Conservation (phyloP, 306 rosid species). For the Inga laurina region DNA sequence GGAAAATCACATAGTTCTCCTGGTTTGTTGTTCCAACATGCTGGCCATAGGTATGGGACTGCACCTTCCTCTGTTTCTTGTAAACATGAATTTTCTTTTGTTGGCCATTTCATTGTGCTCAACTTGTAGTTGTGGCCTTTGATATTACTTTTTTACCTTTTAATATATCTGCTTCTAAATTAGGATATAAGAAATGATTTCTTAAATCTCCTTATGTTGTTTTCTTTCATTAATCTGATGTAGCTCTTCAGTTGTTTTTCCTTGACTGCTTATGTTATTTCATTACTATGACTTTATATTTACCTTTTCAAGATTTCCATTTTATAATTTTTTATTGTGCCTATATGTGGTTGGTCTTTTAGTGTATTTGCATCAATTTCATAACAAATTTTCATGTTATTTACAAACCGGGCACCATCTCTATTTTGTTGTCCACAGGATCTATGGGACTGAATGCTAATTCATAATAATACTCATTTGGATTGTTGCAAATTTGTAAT, state of each 20-base stretch:
- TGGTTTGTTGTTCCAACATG: constrained; percentile 97
- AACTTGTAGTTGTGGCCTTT: neutral
- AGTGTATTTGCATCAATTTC: constrained; percentile 7
- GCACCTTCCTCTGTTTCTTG: neutral
- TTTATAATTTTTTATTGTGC: neutral
- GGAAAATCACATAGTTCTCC: constrained; percentile 62
- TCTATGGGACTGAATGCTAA: neutral
- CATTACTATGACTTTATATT: neutral
- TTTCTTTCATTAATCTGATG: constrained; percentile 3
- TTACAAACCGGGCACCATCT: neutral
- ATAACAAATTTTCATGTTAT: constrained; percentile 6
- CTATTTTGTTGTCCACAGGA: neutral
- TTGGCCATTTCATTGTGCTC: neutral
- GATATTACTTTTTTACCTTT: neutral
- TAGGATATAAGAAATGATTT: neutral
- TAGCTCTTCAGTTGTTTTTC: neutral
- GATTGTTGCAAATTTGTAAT: neutral
- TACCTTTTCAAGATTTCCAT: neutral
- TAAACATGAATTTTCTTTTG: neutral
- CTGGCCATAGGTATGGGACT: constrained; percentile 88
- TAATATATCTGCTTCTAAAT: neutral
- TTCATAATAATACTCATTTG: no score
- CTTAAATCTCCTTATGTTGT: neutral
- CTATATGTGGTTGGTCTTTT: neutral
- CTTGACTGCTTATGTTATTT: neutral